Evolutionary conservation across 805 yeast species (phyloP).

Genomic region (Saccharomycodes ludwigii): DNA sequence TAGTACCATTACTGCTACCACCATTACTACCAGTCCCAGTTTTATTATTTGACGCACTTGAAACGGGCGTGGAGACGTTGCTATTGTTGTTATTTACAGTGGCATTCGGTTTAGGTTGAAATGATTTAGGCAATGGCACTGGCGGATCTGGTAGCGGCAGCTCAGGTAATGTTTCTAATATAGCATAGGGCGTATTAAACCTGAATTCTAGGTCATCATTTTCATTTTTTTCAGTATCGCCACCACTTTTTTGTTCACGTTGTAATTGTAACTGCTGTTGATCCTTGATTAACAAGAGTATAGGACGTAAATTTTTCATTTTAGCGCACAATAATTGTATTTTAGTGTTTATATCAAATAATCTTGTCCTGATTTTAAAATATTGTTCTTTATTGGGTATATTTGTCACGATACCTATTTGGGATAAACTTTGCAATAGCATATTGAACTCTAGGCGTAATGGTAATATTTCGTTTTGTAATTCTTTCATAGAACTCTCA

Average conservation of each 20-base stretch:
- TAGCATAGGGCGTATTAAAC: neutral
- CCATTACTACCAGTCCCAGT: too few species aligned
- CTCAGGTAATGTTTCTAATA: neutral
- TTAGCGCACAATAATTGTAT: neutral
- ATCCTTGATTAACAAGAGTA: neutral
- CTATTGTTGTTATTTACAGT: neutral
- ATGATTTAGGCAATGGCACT: constrained; percentile 1
- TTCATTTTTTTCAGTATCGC: too few species aligned
- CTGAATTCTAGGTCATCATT: too few species aligned
- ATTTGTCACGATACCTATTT: neutral
- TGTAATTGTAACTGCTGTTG: too few species aligned
- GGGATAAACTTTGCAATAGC: neutral
- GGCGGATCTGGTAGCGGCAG: neutral
- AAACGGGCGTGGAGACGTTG: too few species aligned
- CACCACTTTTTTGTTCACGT: neutral
- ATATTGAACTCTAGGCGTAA: neutral
- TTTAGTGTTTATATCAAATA: neutral
- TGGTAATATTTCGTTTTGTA: neutral
- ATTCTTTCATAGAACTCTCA: neutral
- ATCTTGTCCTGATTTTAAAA: neutral
- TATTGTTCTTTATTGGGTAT: neutral
- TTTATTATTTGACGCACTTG: too few species aligned
- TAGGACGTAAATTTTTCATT: neutral
- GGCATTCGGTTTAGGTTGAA: neutral
- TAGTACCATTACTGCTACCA: too few species aligned